Percentiles rank a stretch among this genome's conserved stretches.
These are phyloP conservation scores for Mycena vitilis DNA, from an alignment of 768 basidiomycete genomes.

Conservation along the genomic window DNA sequence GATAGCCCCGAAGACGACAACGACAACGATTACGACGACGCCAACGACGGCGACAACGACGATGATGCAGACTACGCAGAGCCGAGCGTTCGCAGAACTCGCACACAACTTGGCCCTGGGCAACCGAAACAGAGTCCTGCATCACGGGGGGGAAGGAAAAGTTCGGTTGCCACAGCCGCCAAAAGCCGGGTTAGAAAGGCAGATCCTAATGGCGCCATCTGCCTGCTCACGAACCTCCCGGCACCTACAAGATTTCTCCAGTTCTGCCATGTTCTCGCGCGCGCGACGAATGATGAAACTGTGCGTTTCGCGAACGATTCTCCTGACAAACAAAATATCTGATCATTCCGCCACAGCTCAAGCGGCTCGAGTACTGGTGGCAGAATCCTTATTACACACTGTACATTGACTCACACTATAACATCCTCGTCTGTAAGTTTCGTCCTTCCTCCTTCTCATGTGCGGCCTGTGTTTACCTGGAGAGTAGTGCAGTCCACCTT, in stretches of 20 bases:
- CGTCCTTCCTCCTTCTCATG: neutral
- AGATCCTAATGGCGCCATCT: neutral
- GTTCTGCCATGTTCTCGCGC: neutral
- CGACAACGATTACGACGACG: too few relatives aligned
- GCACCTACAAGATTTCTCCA: neutral
- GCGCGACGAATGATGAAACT: neutral
- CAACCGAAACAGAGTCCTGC: too few relatives aligned
- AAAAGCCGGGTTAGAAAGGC: too few relatives aligned
- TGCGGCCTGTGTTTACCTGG: too few relatives aligned
- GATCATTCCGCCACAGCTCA: neutral
- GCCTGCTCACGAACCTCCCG: neutral
- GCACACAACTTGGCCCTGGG: too few relatives aligned
- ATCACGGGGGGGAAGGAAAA: too few relatives aligned
- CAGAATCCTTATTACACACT: slow-evolving; percentile 4
- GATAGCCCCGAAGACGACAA: too few relatives aligned
- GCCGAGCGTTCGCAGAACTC: too few relatives aligned
- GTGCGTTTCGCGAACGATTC: neutral
- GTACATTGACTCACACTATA: slow-evolving; percentile 12
- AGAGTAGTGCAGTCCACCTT: neutral
- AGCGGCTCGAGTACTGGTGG: slow-evolving; percentile 11
- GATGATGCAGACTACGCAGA: too few relatives aligned
- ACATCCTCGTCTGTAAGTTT: slow-evolving; percentile 7
- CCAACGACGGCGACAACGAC: too few relatives aligned
- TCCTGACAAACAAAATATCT: neutral
- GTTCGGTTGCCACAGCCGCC: too few relatives aligned